Percentiles rank a stretch among this genome's conserved stretches.
Conservation (phyloP, 1,139 yeast species). For the Dujonia santamariae region DNA sequence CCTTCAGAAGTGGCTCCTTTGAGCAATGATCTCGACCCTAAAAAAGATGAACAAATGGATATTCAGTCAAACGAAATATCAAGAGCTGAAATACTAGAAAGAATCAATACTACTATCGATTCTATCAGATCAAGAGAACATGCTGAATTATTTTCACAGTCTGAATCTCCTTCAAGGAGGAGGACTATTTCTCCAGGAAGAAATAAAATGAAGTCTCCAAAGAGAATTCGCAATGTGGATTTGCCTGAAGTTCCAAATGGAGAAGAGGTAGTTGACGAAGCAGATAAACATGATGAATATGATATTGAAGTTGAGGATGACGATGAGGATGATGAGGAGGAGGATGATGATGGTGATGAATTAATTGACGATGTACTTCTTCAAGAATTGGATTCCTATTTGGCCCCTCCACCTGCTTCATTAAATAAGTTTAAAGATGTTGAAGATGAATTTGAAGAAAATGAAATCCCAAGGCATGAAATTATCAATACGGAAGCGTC, state of each 20-base stretch:
- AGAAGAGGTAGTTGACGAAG: neutral
- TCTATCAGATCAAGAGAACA: conserved; percentile 14
- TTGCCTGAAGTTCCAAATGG: neutral
- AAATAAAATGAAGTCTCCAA: conserved; percentile 3
- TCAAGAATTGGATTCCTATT: conserved; percentile 20
- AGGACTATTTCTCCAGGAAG: neutral
- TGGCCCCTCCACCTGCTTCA: conserved; percentile 5
- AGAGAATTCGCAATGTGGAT: neutral
- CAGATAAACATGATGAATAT: neutral
- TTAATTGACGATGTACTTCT: conserved; percentile 12
- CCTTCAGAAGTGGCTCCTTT: too few relatives aligned
- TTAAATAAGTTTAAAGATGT: neutral
- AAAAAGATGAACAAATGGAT: too few relatives aligned
- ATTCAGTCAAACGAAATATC: conserved; percentile 14
- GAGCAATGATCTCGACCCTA: too few relatives aligned
- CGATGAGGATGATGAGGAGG: neutral
- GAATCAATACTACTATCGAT: conserved; percentile 16
- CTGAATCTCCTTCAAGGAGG: neutral
- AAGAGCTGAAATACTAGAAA: conserved; percentile 17
- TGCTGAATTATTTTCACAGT: neutral
- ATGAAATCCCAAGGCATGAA: neutral
- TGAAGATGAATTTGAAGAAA: neutral
- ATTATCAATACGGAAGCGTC: neutral
- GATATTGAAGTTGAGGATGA: neutral
- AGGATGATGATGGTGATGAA: neutral